Evolutionary conservation across 352 stramenopile genomes (phyloP).

Genomic region (Globisporangium spiculum): DNA sequence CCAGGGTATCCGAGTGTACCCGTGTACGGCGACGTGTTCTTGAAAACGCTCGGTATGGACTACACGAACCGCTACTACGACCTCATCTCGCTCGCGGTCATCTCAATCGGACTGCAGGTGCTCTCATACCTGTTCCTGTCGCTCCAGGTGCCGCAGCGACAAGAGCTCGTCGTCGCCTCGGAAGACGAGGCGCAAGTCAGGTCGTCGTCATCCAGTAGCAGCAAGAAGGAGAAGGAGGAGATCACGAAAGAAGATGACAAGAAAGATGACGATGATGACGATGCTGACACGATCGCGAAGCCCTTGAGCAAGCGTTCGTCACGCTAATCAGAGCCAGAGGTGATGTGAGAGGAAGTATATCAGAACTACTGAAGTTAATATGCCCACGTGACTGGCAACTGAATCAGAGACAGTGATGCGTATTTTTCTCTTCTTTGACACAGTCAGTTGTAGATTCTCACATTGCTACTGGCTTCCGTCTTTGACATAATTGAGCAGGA

Average conservation of each 20-base stretch:
- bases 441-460: too few relatives aligned
- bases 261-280: neutral
- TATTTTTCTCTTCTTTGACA: too few relatives aligned
- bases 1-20: constrained; percentile 71
- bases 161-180: constrained; percentile 22
- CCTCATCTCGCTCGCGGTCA: constrained; percentile 46
- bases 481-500: too few relatives aligned
- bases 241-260: neutral
- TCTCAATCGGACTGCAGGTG: constrained; percentile 49
- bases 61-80: constrained; percentile 77
- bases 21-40: constrained; percentile 81
- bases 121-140: constrained; percentile 65
- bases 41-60: constrained; percentile 83
- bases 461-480: too few relatives aligned
- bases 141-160: constrained; percentile 58
- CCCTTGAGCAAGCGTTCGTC: constrained; percentile 1
- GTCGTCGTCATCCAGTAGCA: neutral
- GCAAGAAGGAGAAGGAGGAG: neutral
- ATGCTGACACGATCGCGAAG: neutral
- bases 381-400: too few relatives aligned
- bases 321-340: constrained; percentile 6
- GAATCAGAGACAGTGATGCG: too few relatives aligned
- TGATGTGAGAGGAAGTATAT: neutral
- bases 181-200: neutral
- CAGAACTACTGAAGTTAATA: neutral